Conservation (phyloP, 176 grass and related monocot genomes). For the Microstegium vimineum region DNA sequence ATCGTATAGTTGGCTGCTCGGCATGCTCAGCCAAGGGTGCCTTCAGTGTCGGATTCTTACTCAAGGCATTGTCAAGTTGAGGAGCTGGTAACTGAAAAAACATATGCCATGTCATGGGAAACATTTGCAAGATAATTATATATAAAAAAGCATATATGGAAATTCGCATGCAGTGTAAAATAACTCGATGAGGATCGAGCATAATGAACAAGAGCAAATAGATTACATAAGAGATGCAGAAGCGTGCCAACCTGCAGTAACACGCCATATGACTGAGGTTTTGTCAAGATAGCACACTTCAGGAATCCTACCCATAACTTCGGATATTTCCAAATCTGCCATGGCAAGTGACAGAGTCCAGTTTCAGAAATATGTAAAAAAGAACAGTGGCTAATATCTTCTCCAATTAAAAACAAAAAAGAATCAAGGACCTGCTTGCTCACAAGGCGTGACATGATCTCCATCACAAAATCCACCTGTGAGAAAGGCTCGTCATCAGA, state of each 20-base stretch:
- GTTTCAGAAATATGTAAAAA: slow-evolving; percentile 21
- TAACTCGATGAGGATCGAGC: not conserved
- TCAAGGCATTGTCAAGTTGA: slow-evolving; percentile 90
- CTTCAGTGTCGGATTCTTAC: slow-evolving; percentile 69
- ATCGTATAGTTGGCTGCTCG: slow-evolving; percentile 67
- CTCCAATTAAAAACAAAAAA: not conserved
- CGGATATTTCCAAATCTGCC: slow-evolving; percentile 98
- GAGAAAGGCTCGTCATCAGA: slow-evolving; percentile 26
- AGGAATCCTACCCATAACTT: slow-evolving; percentile 96
- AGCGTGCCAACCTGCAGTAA: slow-evolving; percentile 68
- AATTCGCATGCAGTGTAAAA: not conserved
- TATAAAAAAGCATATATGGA: not conserved
- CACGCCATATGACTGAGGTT: slow-evolving; percentile 86
- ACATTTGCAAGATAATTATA: not conserved
- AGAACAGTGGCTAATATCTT: not conserved
- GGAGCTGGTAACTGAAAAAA: slow-evolving; percentile 78
- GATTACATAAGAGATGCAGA: slow-evolving; percentile 1
- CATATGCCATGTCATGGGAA: not conserved
- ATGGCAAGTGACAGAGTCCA: slow-evolving; percentile 7
- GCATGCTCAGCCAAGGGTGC: slow-evolving; percentile 81
- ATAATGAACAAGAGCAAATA: slow-evolving; percentile 15
- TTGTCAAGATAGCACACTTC: slow-evolving; percentile 84
- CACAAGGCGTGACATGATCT: slow-evolving; percentile 87
- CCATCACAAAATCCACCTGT: slow-evolving; percentile 92
- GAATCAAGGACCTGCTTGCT: slow-evolving; percentile 67